Evolutionary conservation across 176 grass and related monocot genomes (phyloP), one percentile per base, ranked within the genome.

Genomic region (Eremochloa ophiuroides): DNA sequence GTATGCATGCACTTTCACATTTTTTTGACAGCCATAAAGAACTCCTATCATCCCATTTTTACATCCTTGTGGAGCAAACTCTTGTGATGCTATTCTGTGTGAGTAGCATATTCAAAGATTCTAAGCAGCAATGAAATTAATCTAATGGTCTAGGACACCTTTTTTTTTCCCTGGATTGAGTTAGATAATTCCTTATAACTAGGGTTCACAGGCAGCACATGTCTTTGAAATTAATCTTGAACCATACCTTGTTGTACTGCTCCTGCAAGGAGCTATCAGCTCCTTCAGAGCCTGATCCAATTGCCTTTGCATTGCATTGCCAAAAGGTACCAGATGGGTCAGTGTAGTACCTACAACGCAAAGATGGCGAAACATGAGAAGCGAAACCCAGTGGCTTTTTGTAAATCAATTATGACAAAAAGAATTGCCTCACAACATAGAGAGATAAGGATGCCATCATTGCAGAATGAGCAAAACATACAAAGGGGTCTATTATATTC

Each of bases 241-340:
- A 67, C 0, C 25, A 15, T 85, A 98, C 97, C 91, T 96, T 96
- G 74, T 93, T 96, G 74, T 95, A 99, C 70, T 90, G 93, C 80
- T 99, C 97, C 74, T 99, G 97, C 46, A 99, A 90, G 44, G 97
- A 96, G 63, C 88, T 93, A 82, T 99, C 93, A 90, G 97, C 97
- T 77, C 93, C 93, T 95, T 99, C 93, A 86, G 97, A 99, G 37
- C 97, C 97, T 38, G 91, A 99, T 59, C 93, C 93, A 74, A 96
- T 99, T 62, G 97, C 93, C 84, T 99, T 99, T 41, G 97, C 97
- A 18, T 92, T 93, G 89, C 93, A 99, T 53, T 90, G 87, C 97
- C 97, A 99, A 65, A 99, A 96, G 25, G 93, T 99, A 27, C 93
- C 89, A 80, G 97, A 99, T 47, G 97, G 97, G 74, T 99, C 97